These are phyloP conservation scores for Metschnikowia reukaufii DNA, from an alignment of 805 yeast species.

Conservation along the genomic window DNA sequence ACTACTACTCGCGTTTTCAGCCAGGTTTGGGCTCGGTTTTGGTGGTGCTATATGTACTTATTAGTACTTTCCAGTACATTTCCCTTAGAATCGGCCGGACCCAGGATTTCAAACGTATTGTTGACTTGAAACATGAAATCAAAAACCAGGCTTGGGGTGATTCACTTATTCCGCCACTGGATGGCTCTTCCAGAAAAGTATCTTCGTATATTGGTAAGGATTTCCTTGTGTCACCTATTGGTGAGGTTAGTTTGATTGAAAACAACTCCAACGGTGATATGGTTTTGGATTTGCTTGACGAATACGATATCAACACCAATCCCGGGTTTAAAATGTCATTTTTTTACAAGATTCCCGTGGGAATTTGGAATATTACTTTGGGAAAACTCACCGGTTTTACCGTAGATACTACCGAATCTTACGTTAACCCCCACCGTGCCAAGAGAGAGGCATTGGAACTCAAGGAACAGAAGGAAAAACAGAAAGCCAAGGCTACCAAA, in stretches of 20 bases:
- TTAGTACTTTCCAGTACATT: conserved; percentile 58
- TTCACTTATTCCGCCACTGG: conserved; percentile 49
- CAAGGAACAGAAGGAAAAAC: conserved; percentile 17
- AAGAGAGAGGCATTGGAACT: conserved; percentile 10
- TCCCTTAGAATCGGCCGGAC: conserved; percentile 52
- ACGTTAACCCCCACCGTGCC: conserved; percentile 16
- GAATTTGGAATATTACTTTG: conserved; percentile 45
- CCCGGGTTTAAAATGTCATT: conserved; percentile 54
- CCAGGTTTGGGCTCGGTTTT: conserved; percentile 61
- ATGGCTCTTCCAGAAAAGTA: conserved; percentile 48
- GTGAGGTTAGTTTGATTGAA: conserved; percentile 51
- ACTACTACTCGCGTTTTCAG: conserved; percentile 63
- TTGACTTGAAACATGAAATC: conserved; percentile 49
- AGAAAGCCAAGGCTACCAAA: conserved; percentile 33
- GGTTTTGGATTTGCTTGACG: conserved; percentile 40
- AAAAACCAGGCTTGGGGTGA: conserved; percentile 58
- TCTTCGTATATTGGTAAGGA: conserved; percentile 47
- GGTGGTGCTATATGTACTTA: conserved; percentile 48
- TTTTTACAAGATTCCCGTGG: conserved; percentile 41
- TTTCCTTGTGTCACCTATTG: conserved; percentile 57
- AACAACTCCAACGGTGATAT: conserved; percentile 31
- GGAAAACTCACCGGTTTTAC: conserved; percentile 33
- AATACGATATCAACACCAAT: conserved; percentile 44
- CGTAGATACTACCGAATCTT: conserved; percentile 21
- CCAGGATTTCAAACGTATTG: conserved; percentile 60